phyloP scores from a whole-genome alignment of 371 early-diverging fungal species.

The Phascolomyces articulosus region DNA sequence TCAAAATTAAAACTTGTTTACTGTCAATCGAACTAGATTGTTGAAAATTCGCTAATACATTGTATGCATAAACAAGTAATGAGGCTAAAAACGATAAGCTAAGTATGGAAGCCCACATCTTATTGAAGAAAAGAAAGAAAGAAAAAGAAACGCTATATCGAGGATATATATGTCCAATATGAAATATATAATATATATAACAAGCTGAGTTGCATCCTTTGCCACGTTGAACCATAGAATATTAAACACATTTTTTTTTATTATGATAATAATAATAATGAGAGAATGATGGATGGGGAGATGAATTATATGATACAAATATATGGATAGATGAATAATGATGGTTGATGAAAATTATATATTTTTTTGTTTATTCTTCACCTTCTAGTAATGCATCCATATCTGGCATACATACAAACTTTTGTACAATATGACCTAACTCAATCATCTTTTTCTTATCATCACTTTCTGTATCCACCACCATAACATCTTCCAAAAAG shows the following conservation, averaged over 20 bases:
- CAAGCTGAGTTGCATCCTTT: not conserved
- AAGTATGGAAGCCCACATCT: not conserved
- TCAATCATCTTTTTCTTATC: slow-evolving; percentile 55
- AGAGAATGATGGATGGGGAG: too few species aligned
- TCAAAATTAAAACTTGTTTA: slow-evolving; percentile 74
- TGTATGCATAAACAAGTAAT: slow-evolving; percentile 22
- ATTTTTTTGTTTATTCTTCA: slow-evolving; percentile 18
- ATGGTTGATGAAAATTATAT: too few species aligned
- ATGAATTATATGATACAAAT: too few species aligned
- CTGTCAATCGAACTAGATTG: slow-evolving; percentile 6
- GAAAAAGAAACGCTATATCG: too few species aligned
- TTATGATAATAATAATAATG: too few species aligned
- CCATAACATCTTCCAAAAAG: slow-evolving; percentile 65
- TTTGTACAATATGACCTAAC: slow-evolving; percentile 66
- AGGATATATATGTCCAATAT: too few species aligned
- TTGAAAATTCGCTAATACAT: slow-evolving; percentile 21
- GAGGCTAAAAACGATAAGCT: slow-evolving; percentile 12
- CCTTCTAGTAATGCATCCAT: slow-evolving; percentile 55
- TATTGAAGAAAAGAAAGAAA: too few species aligned
- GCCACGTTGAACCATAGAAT: too few species aligned
- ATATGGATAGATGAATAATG: too few species aligned
- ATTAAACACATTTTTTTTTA: too few species aligned
- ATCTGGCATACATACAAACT: slow-evolving; percentile 69
- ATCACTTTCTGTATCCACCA: slow-evolving; percentile 58
- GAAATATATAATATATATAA: too few species aligned